Evolutionary conservation across 345 rosid species (phyloP), one percentile per base, ranked within the genome.

Genomic region (Abelmoschus esculentus): DNA sequence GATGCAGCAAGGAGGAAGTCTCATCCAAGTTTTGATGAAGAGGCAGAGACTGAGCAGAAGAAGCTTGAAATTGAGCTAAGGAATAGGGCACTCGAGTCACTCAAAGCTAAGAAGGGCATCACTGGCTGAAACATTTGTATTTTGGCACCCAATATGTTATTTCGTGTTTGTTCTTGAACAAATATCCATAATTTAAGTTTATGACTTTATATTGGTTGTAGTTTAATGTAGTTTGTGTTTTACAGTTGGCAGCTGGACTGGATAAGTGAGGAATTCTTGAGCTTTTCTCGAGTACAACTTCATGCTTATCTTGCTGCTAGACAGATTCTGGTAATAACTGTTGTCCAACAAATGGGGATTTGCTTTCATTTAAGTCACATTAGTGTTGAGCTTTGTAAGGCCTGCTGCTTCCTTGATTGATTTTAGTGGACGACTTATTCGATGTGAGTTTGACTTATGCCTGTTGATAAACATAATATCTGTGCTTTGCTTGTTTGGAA

Each of bases 51-150:
- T 34, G 87, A 89, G 73, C 93, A 86, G 80, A 89, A 83, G 82
- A 81, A 80, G 78, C 98, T 96, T 70, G 99, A 96, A 84, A 84
- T 90, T 69, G 98, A 96, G 84, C 60, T 96, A 74, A 82, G 97
- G 83, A 83, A 87, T 85, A 92, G 87, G 84, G 99, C 99, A 56
- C 83, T 96, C 0, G 98, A 96, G 77, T 83, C 96, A 46, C 75
- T 90, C 61, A 96, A 96, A 86, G 99, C 99, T 53, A 96, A 96
- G 95, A 96, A 86, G 90, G 89, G 87, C 76, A 79, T 77, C 54
- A 80, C 73, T 75, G 76, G 66, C 83, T 95, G 74, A 85, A 74
- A 66, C 40, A 28, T 52, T 47, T 63, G 74, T 70, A 66, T 50
- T 57, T 73, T 69, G 72, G 40, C 72, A 58, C 68, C 58, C 0